These are phyloP conservation scores for Phyllosticta capitalensis DNA, from an alignment of 2,329 filamentous ascomycete species.

Conservation along the genomic window DNA sequence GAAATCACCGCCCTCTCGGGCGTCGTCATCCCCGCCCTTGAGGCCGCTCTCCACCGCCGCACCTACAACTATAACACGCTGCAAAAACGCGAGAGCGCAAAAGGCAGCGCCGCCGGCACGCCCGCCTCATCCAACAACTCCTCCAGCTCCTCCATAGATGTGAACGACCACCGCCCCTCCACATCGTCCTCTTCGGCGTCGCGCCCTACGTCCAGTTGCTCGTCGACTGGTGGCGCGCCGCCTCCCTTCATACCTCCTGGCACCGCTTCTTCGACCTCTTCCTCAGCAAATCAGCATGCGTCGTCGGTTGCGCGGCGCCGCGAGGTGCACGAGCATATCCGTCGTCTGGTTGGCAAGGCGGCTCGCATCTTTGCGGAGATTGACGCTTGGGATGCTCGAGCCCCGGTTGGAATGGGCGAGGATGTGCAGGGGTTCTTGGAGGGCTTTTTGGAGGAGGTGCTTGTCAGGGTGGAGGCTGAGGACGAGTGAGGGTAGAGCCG, in stretches of 20 bases:
- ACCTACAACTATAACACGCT: constrained; percentile 49
- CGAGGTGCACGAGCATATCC: constrained; percentile 73
- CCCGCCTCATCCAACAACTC: neutral
- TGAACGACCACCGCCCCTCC: neutral
- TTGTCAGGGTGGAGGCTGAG: constrained; percentile 82
- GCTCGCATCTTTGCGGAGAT: constrained; percentile 80
- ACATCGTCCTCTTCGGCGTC: neutral
- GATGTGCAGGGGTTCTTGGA: constrained; percentile 85
- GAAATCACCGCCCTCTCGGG: constrained; percentile 81
- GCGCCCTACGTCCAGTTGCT: neutral
- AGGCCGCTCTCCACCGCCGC: constrained; percentile 79
- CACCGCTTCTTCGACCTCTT: neutral
- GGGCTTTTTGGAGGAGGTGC: constrained; percentile 83
- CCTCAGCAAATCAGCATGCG: neutral
- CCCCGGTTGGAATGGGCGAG: constrained; percentile 87
- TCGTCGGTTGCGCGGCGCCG: constrained; percentile 21
- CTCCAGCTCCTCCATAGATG: neutral
- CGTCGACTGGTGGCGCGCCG: neutral
- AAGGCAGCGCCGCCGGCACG: neutral
- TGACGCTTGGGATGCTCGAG: constrained; percentile 75
- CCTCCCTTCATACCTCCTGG: neutral
- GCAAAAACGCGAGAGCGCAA: constrained; percentile 27
- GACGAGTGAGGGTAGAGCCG: constrained; percentile 58
- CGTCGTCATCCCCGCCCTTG: constrained; percentile 86
- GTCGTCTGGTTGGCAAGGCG: constrained; percentile 71